Evolutionary conservation across 2,329 filamentous ascomycete species (phyloP).

Genomic region (Colletotrichum tropicicola): DNA sequence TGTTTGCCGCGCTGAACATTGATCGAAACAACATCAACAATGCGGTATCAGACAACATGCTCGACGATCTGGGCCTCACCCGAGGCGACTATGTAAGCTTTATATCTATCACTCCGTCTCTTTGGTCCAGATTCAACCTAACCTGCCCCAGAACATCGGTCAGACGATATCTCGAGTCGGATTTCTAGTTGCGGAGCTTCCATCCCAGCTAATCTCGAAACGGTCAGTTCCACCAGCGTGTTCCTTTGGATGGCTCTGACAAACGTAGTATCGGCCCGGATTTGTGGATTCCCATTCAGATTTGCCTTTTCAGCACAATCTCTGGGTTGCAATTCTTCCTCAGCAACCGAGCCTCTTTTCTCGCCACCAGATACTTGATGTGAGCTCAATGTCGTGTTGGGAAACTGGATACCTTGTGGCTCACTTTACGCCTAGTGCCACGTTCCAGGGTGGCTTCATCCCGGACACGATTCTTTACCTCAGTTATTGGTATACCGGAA

Average conservation of each 20-base stretch:
- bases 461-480: constrained; percentile 42
- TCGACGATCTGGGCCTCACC: constrained; percentile 51
- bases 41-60: constrained; percentile 37
- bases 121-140: constrained; percentile 6
- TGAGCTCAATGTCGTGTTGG: too few species aligned
- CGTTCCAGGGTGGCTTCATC: constrained; percentile 56
- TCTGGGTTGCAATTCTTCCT: constrained; percentile 40
- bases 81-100: constrained; percentile 39
- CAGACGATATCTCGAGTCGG: constrained; percentile 62
- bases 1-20: constrained; percentile 36
- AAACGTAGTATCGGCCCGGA: constrained; percentile 36
- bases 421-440: not conserved
- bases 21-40: constrained; percentile 36
- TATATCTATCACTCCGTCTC: too few species aligned
- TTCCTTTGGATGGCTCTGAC: not conserved
- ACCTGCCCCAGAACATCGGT: constrained; percentile 54
- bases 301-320: constrained; percentile 31
- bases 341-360: constrained; percentile 46
- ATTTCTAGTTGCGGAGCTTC: constrained; percentile 67
- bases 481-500: constrained; percentile 76
- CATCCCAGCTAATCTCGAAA: constrained; percentile 69
- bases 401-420: fast-evolving
- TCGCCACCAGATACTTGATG: constrained; percentile 48
- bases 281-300: constrained; percentile 40
- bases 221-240: constrained; percentile 35